Evolutionary conservation across 257 asterid species (phyloP), one percentile per base, ranked within the genome.

Genomic region (Scutellaria baicalensis): DNA sequence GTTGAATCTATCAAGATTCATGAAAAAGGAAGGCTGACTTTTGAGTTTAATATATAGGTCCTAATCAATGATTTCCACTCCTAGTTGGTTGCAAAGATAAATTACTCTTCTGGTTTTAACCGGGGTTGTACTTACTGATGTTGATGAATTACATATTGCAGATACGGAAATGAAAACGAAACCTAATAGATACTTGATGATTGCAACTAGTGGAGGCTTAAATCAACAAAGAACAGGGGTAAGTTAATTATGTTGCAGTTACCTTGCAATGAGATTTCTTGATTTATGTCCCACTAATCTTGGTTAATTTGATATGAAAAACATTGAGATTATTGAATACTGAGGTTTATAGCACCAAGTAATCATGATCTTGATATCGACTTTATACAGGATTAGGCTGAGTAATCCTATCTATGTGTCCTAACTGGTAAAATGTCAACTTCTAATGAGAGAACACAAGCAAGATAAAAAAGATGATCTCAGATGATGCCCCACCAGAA

Each of bases 211-310:
- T 52, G 97, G 97, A 67, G 97, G 97, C 43, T 69, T 90, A 62
- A 90, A 90, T 79, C 97, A 90, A 64, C 97, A 90, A 70, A 86
- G 97, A 83, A 88, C 93, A 14, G 95, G 97, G 89, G 97, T 88
- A 74, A 59, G 57, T 67, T 33, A 67, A 20, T 31, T 57, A 31
- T n/a, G 62, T 31, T 27, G 12, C n/a, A 6, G 6, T 47, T 44
- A 0, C 42, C 5, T 44, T 9, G 49, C n/a, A n/a, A n/a, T n/a
- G n/a, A n/a, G n/a, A n/a, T n/a, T n/a, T n/a, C 31, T 23, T 27
- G 33, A 27, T 27, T 27, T 27, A 27, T 27, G 5, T 0, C 4
- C 3, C 5, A 10, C 52, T 47, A 8, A 35, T 33, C 31, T 65
- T 65, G 56, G 17, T 43, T 63, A 4, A 20, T 1, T 62, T 1